Evolutionary conservation across 768 basidiomycete species (phyloP), one percentile per base, ranked within the genome.

Genomic region (Lentinus tigrinus): DNA sequence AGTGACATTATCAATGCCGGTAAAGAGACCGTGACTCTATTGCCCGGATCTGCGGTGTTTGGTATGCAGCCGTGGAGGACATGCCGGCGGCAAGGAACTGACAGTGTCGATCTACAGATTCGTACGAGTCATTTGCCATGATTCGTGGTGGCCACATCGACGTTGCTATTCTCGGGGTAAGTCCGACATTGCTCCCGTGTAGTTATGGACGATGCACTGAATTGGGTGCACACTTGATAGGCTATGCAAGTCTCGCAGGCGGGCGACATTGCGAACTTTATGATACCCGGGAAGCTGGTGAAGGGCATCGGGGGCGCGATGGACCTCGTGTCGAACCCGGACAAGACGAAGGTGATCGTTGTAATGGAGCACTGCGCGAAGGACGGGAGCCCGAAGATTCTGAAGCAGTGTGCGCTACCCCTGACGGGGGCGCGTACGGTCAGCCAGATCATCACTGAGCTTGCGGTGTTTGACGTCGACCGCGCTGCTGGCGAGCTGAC

Each of bases 101-200:
- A 38, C 28, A 26, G 27, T 9, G 6, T 21, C 21, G 9, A 39
- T 60, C 46, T 58, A 23, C 7, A 90, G 91, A 95, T 74, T 95
- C 93, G 3, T 85, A 85, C 65, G 95, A 97, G 74, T 95, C 93
- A 3, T 98, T 98, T 67, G 91, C 90, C 11, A 98, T 98, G 95
- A 97, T 98, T 73, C 91, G 95, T 52, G 95, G 95, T 44, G 95
- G 95, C 5, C 95, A 98, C 73, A 85, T 98, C 49, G 86, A 98
- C 64, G 91, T 96, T 47, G 87, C 94, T 7, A 95, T 98, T 68
- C 84, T 98, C 48, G 95, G 95, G 27, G 92, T 92, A 73, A 68
- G 88, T 77, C 56, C 63, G 57, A 28, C 52, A 43, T 51, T 36
- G 21, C 27, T 49, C 54, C 55, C 47, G 37, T 11, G 44, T 46